Conservation (phyloP, 768 basidiomycete species). For the Phanerochaete carnosa region DNA sequence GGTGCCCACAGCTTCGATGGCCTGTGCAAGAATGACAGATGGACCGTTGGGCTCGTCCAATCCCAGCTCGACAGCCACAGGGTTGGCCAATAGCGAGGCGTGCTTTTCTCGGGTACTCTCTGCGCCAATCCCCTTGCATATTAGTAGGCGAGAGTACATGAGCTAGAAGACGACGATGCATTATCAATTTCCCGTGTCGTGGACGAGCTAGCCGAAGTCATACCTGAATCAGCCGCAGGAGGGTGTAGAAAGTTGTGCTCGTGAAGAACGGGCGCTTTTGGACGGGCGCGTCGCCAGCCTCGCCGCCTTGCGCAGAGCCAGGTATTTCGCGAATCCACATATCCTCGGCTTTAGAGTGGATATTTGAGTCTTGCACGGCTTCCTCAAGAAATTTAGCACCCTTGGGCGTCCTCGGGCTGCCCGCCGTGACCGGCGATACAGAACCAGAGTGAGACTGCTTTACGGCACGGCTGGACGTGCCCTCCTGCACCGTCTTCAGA, state of each 20-base stretch:
- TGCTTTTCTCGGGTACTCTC: constrained; percentile 67
- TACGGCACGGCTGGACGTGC: constrained; percentile 27
- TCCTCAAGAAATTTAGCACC: neutral
- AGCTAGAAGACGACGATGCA: constrained; percentile 49
- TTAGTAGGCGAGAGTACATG: constrained; percentile 81
- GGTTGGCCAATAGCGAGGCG: constrained; percentile 67
- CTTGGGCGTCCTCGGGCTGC: constrained; percentile 7
- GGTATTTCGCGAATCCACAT: constrained; percentile 55
- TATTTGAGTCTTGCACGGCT: neutral
- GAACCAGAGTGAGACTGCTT: constrained; percentile 22
- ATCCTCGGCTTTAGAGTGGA: constrained; percentile 36
- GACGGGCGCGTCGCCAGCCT: constrained; percentile 24
- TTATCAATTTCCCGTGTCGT: neutral
- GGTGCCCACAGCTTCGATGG: constrained; percentile 57
- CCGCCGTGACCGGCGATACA: constrained; percentile 32
- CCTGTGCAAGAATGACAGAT: constrained; percentile 63
- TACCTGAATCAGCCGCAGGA: constrained; percentile 87
- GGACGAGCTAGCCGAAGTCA: constrained; percentile 25
- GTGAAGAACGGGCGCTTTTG: constrained; percentile 70
- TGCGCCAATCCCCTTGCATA: constrained; percentile 80
- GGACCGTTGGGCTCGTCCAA: constrained; percentile 81
- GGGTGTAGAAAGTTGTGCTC: constrained; percentile 90
- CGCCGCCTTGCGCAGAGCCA: neutral
- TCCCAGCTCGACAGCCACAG: constrained; percentile 79
- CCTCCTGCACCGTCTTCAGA: constrained; percentile 72